phyloP scores from a whole-genome alignment of 2,329 filamentous ascomycete species.

The Orbilia quercus region DNA sequence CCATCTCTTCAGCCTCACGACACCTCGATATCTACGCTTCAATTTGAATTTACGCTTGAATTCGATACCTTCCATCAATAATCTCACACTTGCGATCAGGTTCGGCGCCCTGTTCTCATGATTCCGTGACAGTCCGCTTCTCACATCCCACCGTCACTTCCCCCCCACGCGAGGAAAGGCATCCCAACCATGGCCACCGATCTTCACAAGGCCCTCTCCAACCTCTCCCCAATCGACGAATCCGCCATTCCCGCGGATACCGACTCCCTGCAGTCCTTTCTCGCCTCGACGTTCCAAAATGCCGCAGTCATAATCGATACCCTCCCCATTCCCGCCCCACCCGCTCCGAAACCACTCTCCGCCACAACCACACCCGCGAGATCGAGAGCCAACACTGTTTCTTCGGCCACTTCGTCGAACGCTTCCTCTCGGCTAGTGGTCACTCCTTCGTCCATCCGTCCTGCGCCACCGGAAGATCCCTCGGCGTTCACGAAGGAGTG shows the following conservation, averaged over 20 bases:
- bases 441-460: constrained; percentile 21
- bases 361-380: background rate
- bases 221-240: constrained; percentile 44
- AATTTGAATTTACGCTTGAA: too few species aligned
- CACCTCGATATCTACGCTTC: too few species aligned
- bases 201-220: constrained; percentile 45
- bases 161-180: background rate
- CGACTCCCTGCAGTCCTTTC: constrained; percentile 25
- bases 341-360: background rate
- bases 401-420: constrained; percentile 7
- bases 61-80: too few species aligned
- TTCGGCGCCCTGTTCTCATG: background rate
- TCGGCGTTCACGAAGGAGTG: constrained; percentile 72
- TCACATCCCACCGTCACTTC: background rate
- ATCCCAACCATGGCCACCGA: constrained; percentile 7
- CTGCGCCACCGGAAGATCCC: background rate
- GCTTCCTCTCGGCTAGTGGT: constrained; percentile 23
- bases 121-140: constrained; percentile 5
- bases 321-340: constrained; percentile 37
- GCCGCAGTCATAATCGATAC: constrained; percentile 48
- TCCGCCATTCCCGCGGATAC: constrained; percentile 30
- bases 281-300: constrained; percentile 37
- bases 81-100: background rate
- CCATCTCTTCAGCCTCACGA: too few species aligned
- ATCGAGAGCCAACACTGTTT: constrained; percentile 27